These are phyloP conservation scores for Thraustochytrium sp. DNA, from an alignment of 352 stramenopile species.

Conservation along the genomic window DNA sequence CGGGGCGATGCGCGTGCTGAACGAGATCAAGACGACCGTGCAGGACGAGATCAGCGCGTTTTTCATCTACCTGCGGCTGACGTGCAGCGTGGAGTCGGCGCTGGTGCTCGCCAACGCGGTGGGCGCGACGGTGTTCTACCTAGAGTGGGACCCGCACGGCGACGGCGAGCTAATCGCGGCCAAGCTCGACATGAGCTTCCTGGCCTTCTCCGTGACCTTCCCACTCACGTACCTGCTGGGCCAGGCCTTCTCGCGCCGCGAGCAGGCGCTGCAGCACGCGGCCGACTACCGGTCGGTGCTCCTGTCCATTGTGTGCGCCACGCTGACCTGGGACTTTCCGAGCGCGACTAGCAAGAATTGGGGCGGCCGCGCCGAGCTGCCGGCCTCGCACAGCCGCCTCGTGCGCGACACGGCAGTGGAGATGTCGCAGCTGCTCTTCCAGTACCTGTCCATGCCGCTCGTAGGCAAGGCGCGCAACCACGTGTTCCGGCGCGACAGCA, in stretches of 20 bases:
- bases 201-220: constrained; percentile 69
- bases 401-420: constrained; percentile 61
- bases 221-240: constrained; percentile 74
- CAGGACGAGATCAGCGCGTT: constrained; percentile 68
- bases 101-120: constrained; percentile 64
- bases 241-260: constrained; percentile 66
- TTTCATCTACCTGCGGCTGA: constrained; percentile 67
- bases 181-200: constrained; percentile 74
- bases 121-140: constrained; percentile 59
- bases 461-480: constrained; percentile 65
- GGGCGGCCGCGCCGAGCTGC: constrained; percentile 60
- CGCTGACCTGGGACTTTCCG: constrained; percentile 67
- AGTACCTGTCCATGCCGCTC: constrained; percentile 63
- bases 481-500: constrained; percentile 58
- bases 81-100: constrained; percentile 68
- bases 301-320: constrained; percentile 65
- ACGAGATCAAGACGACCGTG: constrained; percentile 56
- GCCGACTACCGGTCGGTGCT: constrained; percentile 65
- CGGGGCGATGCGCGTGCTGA: background rate
- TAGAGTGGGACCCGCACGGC: constrained; percentile 62
- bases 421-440: constrained; percentile 56
- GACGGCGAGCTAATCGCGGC: constrained; percentile 57
- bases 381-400: constrained; percentile 55
- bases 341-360: constrained; percentile 52
- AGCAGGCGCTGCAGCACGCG: constrained; percentile 64